Conservation (phyloP, 345 rosid species). For the Dipteronia sinensis region DNA sequence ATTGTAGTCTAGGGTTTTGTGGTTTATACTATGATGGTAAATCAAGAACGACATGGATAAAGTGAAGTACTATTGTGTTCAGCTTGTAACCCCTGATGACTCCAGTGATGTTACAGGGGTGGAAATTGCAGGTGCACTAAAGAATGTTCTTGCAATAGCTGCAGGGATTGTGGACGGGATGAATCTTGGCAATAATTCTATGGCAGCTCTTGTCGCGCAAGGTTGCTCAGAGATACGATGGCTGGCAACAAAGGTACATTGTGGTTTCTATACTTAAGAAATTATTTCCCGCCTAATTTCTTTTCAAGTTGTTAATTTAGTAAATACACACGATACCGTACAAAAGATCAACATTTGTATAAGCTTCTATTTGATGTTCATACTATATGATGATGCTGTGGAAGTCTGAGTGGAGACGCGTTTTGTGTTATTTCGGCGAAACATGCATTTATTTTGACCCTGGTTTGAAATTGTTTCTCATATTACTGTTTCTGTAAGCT, state of each 20-base stretch:
- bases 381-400: not conserved
- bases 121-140: slow-evolving; percentile 94
- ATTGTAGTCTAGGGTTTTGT: slow-evolving; percentile 4
- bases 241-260: slow-evolving; percentile 83
- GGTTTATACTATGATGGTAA: slow-evolving; percentile 1
- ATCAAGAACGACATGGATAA: slow-evolving; percentile 7
- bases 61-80: slow-evolving; percentile 39
- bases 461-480: not conserved
- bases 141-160: slow-evolving; percentile 93
- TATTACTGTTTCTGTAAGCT: not conserved
- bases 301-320: not conserved
- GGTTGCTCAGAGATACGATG: slow-evolving; percentile 97
- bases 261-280: not conserved
- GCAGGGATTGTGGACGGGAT: slow-evolving; percentile 96
- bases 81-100: slow-evolving; percentile 74
- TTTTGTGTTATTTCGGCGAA: not conserved
- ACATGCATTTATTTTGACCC: not conserved
- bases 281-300: not conserved
- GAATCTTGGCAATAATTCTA: slow-evolving; percentile 93
- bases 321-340: not conserved
- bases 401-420: not conserved
- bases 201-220: slow-evolving; percentile 97
- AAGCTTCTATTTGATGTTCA: not conserved
- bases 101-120: slow-evolving; percentile 98
- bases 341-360: not conserved